Evolutionary conservation across 192 early-diverging fungal genomes (phyloP), one percentile per base, ranked within the genome.

Genomic region (Phlyctochytrium arcticum): DNA sequence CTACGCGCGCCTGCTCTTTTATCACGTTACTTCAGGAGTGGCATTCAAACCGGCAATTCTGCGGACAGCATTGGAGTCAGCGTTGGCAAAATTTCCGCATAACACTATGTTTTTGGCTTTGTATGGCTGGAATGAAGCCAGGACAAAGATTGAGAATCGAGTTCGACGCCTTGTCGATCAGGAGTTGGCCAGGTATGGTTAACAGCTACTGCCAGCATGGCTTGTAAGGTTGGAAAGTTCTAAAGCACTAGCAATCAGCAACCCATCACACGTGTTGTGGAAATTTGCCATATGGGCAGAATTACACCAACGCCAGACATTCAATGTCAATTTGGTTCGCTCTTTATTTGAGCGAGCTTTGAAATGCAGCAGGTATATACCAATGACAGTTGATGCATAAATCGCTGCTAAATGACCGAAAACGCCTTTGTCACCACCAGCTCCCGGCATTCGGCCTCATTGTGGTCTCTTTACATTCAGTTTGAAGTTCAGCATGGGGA

Each of bases 401-500:
- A 19, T 44, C 19, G 19, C 15, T 24, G 15, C 3, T 46, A 23
- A 4, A 27, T 50, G 48, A 19, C 15, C 36, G 51, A 26, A 59
- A 56, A 61, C 6, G 54, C 67, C 39, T 54, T 47, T 53, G 66
- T 61, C 19, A 2, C 23, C 53, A 29, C 61, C 49, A 81, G 77
- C 21, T 70, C 78, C 15, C 54, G 70, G 31, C 67, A 78, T 54
- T 82, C 76, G 7, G 62, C 78, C 33, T 57, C 79, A 8, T 56
- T 88, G 36, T 88, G 87, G 87, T 75, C 69, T 27, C 67, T 86
- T 3, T 84, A 83, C 65, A 83, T 88, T 55, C 47, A 82, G 44
- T 80, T 83, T 66, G 87, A 88, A 61, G 62, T 76, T 7, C 60
- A 62, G n/a, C 42, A 80, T 48, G 73, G 69, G 4, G 66, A 81